Percentiles rank a stretch among this genome's conserved stretches.
phyloP scores from a whole-genome alignment of 2,329 filamentous ascomycete species.

The Aureobasidium musti region DNA sequence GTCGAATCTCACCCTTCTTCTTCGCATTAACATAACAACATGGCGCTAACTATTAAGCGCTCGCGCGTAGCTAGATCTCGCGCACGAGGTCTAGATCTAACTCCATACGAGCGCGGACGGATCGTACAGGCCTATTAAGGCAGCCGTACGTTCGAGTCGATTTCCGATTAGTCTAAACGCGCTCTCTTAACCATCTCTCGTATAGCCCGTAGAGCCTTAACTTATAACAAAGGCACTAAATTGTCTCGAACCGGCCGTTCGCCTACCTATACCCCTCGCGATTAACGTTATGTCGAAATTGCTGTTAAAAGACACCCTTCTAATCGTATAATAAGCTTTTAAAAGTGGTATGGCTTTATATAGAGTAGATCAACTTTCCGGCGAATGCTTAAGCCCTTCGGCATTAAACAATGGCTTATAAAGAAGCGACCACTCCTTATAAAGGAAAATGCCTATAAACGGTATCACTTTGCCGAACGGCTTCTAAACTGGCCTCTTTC shows the following conservation, averaged over 20 bases:
- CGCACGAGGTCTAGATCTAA: background rate
- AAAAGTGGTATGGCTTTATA: background rate
- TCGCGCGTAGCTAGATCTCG: no score
- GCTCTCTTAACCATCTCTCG: background rate
- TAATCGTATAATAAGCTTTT: background rate
- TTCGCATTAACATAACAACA: no score
- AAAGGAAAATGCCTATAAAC: background rate
- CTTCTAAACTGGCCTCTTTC: background rate
- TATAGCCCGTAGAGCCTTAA: background rate
- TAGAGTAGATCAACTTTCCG: background rate
- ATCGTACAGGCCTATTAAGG: constrained; percentile 4
- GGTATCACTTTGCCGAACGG: background rate
- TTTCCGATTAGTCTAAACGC: background rate
- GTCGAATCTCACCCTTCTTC: no score
- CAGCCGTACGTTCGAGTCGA: background rate
- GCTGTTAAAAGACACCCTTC: background rate
- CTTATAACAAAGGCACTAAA: background rate
- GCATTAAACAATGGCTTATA: background rate
- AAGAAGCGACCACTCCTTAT: constrained; percentile 6
- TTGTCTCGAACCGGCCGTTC: background rate
- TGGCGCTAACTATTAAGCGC: no score
- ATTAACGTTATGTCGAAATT: background rate
- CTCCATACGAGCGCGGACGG: background rate
- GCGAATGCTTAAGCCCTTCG: background rate
- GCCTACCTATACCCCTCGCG: background rate